Conservation (phyloP, 2,329 filamentous ascomycete genomes). For the Chaetomium globosum region DNA sequence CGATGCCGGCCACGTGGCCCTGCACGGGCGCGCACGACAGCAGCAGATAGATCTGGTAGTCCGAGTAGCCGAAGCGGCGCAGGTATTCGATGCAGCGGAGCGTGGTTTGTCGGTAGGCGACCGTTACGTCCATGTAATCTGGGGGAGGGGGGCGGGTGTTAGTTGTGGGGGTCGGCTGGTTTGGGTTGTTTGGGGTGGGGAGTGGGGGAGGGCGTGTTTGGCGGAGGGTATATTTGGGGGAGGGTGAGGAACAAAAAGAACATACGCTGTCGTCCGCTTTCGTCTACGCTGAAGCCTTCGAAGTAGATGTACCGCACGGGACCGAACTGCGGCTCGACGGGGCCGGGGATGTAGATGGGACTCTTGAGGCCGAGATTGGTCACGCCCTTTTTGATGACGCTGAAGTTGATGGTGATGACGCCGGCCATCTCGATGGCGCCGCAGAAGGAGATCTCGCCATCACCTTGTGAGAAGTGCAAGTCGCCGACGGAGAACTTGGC, state of each 20-base stretch:
- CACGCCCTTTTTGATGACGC: slow-evolving; percentile 80
- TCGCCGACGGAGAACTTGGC: slow-evolving; percentile 92
- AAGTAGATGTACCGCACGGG: slow-evolving; percentile 82
- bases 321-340: slow-evolving; percentile 85
- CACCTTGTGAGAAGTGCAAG: slow-evolving; percentile 83
- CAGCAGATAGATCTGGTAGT: slow-evolving; percentile 82
- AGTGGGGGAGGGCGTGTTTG: background rate
- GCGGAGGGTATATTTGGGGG: no score
- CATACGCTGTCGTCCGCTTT: slow-evolving; percentile 75
- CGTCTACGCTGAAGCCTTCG: slow-evolving; percentile 87
- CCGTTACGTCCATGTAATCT: slow-evolving; percentile 79
- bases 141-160: background rate
- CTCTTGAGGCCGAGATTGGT: slow-evolving; percentile 74
- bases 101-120: slow-evolving; percentile 82
- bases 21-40: slow-evolving; percentile 84
- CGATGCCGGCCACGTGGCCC: slow-evolving; percentile 85
- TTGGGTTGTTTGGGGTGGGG: background rate
- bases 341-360: slow-evolving; percentile 83
- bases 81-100: slow-evolving; percentile 78
- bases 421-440: slow-evolving; percentile 95
- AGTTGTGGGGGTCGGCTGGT: background rate
- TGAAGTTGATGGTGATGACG: slow-evolving; percentile 86
- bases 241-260: background rate
- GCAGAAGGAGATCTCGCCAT: slow-evolving; percentile 88
- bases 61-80: slow-evolving; percentile 68